These are phyloP conservation scores for Mycena vulgaris DNA, from an alignment of 768 basidiomycete species.

Conservation along the genomic window DNA sequence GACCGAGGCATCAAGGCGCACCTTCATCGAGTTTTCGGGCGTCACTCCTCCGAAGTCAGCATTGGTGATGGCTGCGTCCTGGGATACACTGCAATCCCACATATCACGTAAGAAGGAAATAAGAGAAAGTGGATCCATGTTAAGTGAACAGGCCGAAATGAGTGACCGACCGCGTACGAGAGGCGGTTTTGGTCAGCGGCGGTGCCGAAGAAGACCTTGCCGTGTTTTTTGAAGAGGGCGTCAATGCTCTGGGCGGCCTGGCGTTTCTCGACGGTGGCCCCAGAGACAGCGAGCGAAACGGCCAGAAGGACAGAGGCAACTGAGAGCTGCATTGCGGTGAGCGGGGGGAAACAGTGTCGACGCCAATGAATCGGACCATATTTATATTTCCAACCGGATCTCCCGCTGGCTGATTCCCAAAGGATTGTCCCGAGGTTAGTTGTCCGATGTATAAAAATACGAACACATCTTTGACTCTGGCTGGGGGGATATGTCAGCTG, in stretches of 20 bases:
- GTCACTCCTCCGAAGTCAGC: slow-evolving; percentile 60
- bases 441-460: too few relatives aligned
- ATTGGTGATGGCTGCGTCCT: slow-evolving; percentile 30
- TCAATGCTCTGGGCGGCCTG: slow-evolving; percentile 32
- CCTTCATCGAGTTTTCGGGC: slow-evolving; percentile 64
- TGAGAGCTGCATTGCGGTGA: slow-evolving; percentile 22
- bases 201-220: slow-evolving; percentile 29
- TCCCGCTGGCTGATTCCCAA: too few relatives aligned
- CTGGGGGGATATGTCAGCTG: too few relatives aligned
- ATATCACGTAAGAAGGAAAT: neutral
- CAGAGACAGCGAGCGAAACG: slow-evolving; percentile 6
- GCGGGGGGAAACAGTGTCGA: too few relatives aligned
- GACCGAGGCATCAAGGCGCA: slow-evolving; percentile 6
- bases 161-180: neutral
- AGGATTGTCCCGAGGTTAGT: too few relatives aligned
- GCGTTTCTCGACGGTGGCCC: slow-evolving; percentile 16
- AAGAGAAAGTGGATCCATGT: neutral
- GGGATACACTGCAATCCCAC: slow-evolving; percentile 15
- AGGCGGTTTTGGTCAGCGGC: slow-evolving; percentile 33
- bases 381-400: too few relatives aligned
- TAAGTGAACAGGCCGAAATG: too few relatives aligned
- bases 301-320: slow-evolving; percentile 23
- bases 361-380: too few relatives aligned
- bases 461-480: too few relatives aligned
- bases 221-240: slow-evolving; percentile 27